phyloP scores from a whole-genome alignment of 768 basidiomycete genomes.

The Lactarius sp. region DNA sequence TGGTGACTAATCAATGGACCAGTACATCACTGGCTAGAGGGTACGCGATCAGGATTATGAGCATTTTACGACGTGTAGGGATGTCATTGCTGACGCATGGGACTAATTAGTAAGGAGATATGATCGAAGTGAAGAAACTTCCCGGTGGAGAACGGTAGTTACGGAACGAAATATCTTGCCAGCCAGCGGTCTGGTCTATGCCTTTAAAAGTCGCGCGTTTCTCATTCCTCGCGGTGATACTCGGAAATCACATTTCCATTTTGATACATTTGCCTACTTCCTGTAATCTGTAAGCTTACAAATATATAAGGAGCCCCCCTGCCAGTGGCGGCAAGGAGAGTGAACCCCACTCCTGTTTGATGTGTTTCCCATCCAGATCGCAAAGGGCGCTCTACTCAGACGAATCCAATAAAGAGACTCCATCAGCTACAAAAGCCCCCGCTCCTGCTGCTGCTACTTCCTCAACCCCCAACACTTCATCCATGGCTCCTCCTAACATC shows the following conservation, averaged over 20 bases:
- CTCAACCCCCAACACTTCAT: slow-evolving; percentile 3
- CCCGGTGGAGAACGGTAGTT: neutral
- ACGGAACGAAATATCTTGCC: no score
- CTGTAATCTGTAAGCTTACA: neutral
- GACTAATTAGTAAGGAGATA: neutral
- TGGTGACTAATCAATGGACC: no score
- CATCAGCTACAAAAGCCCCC: slow-evolving; percentile 25
- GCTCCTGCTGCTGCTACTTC: slow-evolving; percentile 2
- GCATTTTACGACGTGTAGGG: no score
- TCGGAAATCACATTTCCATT: slow-evolving; percentile 9
- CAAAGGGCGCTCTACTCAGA: slow-evolving; percentile 36
- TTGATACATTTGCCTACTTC: neutral
- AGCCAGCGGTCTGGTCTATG: no score
- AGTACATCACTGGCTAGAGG: no score
- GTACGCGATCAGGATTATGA: no score
- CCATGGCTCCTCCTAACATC: slow-evolving; percentile 41
- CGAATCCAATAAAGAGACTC: slow-evolving; percentile 21
- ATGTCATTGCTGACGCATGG: slow-evolving; percentile 6
- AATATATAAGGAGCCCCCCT: slow-evolving; percentile 14
- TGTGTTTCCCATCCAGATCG: slow-evolving; percentile 39
- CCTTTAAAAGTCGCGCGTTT: neutral
- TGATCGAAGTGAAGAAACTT: slow-evolving; percentile 1
- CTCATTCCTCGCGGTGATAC: neutral
- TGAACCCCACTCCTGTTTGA: slow-evolving; percentile 18
- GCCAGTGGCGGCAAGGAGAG: neutral